A percentile compares a stretch with the other conserved stretches of the same genome.
Conservation (phyloP, 179 eudicot genomes). For the Beta lomatogona region DNA sequence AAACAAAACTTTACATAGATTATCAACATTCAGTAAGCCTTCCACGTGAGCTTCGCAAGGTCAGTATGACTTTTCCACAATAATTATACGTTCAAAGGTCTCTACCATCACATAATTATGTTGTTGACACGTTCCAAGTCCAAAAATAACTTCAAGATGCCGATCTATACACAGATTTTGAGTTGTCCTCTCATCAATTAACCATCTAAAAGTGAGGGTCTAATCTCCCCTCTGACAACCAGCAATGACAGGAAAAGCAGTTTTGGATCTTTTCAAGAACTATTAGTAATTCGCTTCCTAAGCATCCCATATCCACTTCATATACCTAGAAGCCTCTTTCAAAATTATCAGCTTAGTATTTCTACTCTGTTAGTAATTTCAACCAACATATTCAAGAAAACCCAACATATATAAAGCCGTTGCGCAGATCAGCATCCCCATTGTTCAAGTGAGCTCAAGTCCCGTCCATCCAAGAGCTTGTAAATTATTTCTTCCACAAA, state of each 20-base stretch:
- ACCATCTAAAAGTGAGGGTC: constrained; percentile 4
- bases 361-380: background rate
- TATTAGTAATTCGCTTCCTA: background rate
- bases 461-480: background rate
- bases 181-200: background rate
- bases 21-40: background rate
- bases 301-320: background rate
- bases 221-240: background rate
- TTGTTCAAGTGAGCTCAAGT: background rate
- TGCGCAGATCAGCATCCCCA: background rate
- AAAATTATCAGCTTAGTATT: background rate
- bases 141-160: background rate
- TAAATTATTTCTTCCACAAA: background rate
- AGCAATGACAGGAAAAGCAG: background rate
- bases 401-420: background rate
- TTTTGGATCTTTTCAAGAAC: background rate
- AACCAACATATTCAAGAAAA: background rate
- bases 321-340: background rate
- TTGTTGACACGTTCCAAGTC: background rate
- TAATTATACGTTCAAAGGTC: background rate
- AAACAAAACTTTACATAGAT: background rate
- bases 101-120: constrained; percentile 1
- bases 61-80: background rate
- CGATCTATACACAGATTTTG: background rate
- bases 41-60: background rate